Conservation (phyloP, 164 flowering plant genomes). For the Santalum album region DNA sequence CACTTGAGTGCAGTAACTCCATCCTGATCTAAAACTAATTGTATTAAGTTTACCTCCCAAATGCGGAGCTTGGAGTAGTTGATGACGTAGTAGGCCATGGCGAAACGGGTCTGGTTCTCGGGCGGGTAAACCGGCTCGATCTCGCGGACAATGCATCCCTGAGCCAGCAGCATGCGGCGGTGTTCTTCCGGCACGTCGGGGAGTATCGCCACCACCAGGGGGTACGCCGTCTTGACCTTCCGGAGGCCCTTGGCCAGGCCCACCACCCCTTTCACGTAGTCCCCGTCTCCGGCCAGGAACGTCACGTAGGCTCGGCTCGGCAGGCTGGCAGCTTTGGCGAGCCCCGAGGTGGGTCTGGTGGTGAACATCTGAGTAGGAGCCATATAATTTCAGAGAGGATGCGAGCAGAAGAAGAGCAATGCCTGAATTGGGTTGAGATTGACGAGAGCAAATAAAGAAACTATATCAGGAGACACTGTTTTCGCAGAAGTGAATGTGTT, state of each 20-base stretch:
- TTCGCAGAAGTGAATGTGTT: no score
- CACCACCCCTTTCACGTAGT: conserved; percentile 53
- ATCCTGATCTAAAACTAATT: no score
- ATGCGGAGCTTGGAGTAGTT: conserved; percentile 65
- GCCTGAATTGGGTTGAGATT: no score
- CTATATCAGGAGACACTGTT: no score
- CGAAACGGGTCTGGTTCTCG: conserved; percentile 39
- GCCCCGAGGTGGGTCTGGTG: not conserved
- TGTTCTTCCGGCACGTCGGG: conserved; percentile 61
- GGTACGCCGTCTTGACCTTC: conserved; percentile 38
- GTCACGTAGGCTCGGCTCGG: conserved; percentile 37
- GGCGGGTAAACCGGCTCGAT: conserved; percentile 52
- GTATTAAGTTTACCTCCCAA: conserved; percentile 57
- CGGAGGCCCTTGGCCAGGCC: conserved; percentile 54
- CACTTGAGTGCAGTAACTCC: no score
- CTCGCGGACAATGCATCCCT: conserved; percentile 47
- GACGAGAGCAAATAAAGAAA: no score
- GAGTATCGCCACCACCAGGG: conserved; percentile 48
- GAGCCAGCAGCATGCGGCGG: conserved; percentile 31
- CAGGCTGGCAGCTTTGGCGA: conserved; percentile 7
- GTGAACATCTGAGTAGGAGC: conserved; percentile 12
- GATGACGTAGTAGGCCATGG: conserved; percentile 58
- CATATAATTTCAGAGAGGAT: no score
- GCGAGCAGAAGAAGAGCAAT: no score
- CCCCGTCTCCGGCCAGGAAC: conserved; percentile 50